A percentile compares a stretch with the other conserved stretches of the same genome.
phyloP scores from a whole-genome alignment of 1,139 yeast genomes.

The Kodamaea derodonti region DNA sequence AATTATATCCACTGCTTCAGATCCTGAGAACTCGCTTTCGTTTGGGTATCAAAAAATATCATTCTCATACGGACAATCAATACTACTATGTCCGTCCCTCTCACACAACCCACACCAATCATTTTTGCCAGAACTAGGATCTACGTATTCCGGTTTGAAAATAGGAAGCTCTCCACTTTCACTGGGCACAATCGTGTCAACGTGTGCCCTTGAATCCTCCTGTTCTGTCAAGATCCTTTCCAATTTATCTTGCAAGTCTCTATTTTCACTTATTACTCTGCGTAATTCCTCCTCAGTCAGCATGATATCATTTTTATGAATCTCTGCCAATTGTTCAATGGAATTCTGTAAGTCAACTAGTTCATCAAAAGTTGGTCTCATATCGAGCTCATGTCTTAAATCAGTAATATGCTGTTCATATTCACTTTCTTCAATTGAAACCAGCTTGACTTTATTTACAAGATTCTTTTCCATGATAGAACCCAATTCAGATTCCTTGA shows the following conservation, averaged over 20 bases:
- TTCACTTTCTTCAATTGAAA: constrained; percentile 10
- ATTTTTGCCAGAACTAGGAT: constrained; percentile 70
- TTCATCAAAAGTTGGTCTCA: constrained; percentile 23
- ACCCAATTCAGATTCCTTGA: constrained; percentile 12
- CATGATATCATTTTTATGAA: constrained; percentile 30
- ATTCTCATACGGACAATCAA: constrained; percentile 83
- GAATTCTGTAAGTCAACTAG: constrained; percentile 22
- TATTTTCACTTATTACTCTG: constrained; percentile 19
- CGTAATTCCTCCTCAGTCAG: constrained; percentile 27
- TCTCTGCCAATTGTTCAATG: constrained; percentile 20
- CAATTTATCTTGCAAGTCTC: constrained; percentile 15
- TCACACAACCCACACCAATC: constrained; percentile 95
- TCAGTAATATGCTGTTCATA: constrained; percentile 17
- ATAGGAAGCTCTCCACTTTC: constrained; percentile 32
- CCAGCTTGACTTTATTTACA: constrained; percentile 10
- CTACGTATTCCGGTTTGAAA: constrained; percentile 49
- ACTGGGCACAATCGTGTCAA: background rate
- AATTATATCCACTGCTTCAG: no score
- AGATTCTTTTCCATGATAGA: constrained; percentile 13
- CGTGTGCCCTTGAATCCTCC: constrained; percentile 4
- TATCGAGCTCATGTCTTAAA: constrained; percentile 22
- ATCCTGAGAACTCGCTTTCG: no score
- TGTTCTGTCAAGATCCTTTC: constrained; percentile 14
- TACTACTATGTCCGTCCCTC: constrained; percentile 79
- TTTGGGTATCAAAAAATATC: constrained; percentile 52